phyloP scores from a whole-genome alignment of 1,284 basidiomycete species.

The Marasmius sp. region DNA sequence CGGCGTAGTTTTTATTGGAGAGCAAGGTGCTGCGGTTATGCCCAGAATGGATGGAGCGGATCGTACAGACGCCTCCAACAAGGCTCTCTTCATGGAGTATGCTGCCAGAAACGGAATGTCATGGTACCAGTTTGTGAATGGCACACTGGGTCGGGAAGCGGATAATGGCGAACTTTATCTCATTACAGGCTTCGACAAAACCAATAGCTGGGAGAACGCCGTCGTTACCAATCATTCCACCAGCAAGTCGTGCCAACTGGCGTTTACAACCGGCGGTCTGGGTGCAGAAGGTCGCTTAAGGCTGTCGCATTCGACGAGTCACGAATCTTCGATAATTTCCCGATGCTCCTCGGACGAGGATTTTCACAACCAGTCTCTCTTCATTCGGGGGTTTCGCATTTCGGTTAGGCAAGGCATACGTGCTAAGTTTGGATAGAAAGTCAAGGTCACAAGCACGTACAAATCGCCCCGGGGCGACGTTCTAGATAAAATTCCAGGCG shows the following conservation, averaged over 20 bases:
- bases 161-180: conserved; percentile 11
- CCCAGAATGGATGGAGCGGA: conserved; percentile 9
- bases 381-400: background rate
- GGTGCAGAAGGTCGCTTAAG: background rate
- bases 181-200: conserved; percentile 13
- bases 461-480: background rate
- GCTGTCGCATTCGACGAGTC: background rate
- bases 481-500: background rate
- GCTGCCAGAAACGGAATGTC: background rate
- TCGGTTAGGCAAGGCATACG: background rate
- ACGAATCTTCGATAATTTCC: background rate
- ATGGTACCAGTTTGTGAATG: conserved; percentile 10
- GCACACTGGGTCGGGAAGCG: background rate
- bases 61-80: background rate
- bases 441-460: background rate
- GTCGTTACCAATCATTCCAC: background rate
- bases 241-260: background rate
- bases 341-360: background rate
- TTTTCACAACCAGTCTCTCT: background rate
- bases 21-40: conserved; percentile 5
- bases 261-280: background rate
- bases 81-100: conserved; percentile 1
- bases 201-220: conserved; percentile 1
- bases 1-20: background rate
- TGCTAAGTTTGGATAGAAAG: background rate